phyloP scores from a whole-genome alignment of 352 stramenopile genomes.

The Globisporangium recalcitrans region DNA sequence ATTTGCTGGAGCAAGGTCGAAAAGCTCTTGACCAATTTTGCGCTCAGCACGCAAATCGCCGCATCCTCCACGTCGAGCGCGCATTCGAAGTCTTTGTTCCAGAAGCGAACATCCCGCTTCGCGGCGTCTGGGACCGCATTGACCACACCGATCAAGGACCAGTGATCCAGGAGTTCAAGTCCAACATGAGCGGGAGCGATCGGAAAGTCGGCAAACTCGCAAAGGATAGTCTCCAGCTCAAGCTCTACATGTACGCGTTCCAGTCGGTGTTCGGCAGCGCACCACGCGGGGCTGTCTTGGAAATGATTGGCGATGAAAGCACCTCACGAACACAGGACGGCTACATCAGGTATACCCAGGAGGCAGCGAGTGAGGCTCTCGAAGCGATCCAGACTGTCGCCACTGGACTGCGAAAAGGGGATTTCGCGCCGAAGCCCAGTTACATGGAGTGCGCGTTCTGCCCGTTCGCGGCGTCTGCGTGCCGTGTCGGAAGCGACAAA shows the following conservation, averaged over 20 bases:
- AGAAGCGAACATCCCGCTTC: conserved; percentile 45
- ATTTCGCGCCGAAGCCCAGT: conserved; percentile 50
- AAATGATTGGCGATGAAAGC: conserved; percentile 41
- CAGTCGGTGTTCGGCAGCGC: conserved; percentile 44
- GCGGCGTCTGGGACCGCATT: conserved; percentile 76
- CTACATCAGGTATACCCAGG: conserved; percentile 35
- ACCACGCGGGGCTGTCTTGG: conserved; percentile 48
- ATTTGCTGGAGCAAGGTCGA: conserved; percentile 33
- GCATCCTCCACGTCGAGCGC: conserved; percentile 57
- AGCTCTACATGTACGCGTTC: conserved; percentile 81
- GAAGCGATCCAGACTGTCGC: conserved; percentile 33
- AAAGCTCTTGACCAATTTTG: conserved; percentile 45
- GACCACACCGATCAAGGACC: conserved; percentile 29
- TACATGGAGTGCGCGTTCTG: conserved; percentile 71
- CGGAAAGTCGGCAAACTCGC: conserved; percentile 54
- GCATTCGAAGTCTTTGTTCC: conserved; percentile 48
- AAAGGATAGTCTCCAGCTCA: conserved; percentile 69
- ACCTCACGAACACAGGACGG: conserved; percentile 18
- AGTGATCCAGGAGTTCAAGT: conserved; percentile 83
- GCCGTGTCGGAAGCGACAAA: conserved; percentile 24
- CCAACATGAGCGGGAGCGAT: conserved; percentile 48
- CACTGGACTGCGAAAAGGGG: conserved; percentile 31
- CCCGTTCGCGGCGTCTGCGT: conserved; percentile 57
- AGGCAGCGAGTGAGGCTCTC: conserved; percentile 30
- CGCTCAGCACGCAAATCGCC: conserved; percentile 22